These are phyloP conservation scores for Russula dissimulans DNA, from an alignment of 768 basidiomycete genomes.

Conservation along the genomic window DNA sequence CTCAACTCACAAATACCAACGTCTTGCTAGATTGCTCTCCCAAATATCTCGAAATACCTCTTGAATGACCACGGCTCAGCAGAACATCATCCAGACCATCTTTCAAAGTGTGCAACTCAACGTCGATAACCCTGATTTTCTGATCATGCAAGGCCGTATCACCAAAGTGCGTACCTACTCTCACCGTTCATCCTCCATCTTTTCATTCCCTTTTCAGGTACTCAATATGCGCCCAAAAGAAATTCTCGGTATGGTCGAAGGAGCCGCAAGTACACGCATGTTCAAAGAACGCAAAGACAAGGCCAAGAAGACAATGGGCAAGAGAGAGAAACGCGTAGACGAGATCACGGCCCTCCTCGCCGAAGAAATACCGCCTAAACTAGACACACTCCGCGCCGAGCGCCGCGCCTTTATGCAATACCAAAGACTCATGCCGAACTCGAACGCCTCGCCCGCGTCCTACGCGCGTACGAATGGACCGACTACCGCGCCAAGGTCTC, in stretches of 20 bases:
- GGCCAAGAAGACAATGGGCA: conserved; percentile 89
- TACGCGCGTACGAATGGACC: conserved; percentile 87
- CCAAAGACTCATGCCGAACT: conserved; percentile 81
- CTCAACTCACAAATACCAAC: not conserved
- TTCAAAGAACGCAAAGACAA: conserved; percentile 98
- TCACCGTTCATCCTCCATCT: not conserved
- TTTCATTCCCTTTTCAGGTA: conserved; percentile 37
- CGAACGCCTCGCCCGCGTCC: conserved; percentile 69
- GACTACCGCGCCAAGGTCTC: conserved; percentile 44
- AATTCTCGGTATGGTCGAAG: conserved; percentile 97
- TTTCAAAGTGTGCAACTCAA: conserved; percentile 98
- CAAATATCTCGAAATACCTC: conserved; percentile 90
- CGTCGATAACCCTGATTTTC: conserved; percentile 98
- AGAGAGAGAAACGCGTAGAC: conserved; percentile 93
- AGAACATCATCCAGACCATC: conserved; percentile 76
- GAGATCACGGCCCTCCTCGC: conserved; percentile 72
- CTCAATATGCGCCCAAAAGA: conserved; percentile 98
- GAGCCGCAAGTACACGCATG: conserved; percentile 97
- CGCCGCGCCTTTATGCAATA: conserved; percentile 84
- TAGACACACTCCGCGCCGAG: conserved; percentile 82
- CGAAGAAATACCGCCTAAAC: conserved; percentile 92
- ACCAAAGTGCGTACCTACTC: conserved; percentile 61
- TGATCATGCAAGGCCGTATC: conserved; percentile 99
- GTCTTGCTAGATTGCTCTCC: conserved; percentile 61
- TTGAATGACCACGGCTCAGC: conserved; percentile 86